Conservation (phyloP, 2,329 filamentous ascomycete species). For the Epicoccum sorghinum region DNA sequence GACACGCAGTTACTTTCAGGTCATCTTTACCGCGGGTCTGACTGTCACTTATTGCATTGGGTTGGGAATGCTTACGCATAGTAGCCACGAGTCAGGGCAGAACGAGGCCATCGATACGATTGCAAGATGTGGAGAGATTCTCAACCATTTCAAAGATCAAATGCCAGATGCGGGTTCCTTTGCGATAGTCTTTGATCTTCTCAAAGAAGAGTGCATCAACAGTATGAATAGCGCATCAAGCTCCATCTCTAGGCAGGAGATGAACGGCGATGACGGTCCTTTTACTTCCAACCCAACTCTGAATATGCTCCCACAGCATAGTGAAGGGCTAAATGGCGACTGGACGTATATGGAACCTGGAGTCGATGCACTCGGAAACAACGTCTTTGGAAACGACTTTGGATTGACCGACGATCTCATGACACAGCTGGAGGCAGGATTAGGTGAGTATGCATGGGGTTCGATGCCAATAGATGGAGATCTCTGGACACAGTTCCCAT, state of each 20-base stretch:
- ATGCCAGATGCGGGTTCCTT: conserved; percentile 37
- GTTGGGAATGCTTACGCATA: conserved; percentile 30
- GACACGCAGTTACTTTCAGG: conserved; percentile 58
- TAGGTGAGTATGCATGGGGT: conserved; percentile 44
- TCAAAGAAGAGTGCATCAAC: conserved; percentile 30
- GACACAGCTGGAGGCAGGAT: conserved; percentile 36
- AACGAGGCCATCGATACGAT: conserved; percentile 13
- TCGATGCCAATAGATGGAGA: conserved; percentile 16
- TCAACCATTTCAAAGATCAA: conserved; percentile 32
- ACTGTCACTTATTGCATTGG: conserved; percentile 31
- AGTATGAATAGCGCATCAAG: not conserved
- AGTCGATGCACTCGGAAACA: not conserved
- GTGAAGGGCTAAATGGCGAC: not conserved
- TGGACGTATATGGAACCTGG: not conserved
- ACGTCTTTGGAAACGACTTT: not conserved
- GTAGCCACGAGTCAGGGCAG: not conserved
- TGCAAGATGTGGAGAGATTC: conserved; percentile 23
- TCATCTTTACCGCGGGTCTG: conserved; percentile 55
- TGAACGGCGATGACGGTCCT: not conserved
- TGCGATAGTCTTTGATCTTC: conserved; percentile 32
- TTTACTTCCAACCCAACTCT: not conserved
- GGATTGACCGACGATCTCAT: conserved; percentile 23
- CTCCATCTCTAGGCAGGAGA: not conserved
- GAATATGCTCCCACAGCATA: not conserved
- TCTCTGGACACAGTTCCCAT: conserved; percentile 14